Evolutionary conservation across 345 rosid genomes (phyloP).

Genomic region (Eucalyptus erythrocorys): DNA sequence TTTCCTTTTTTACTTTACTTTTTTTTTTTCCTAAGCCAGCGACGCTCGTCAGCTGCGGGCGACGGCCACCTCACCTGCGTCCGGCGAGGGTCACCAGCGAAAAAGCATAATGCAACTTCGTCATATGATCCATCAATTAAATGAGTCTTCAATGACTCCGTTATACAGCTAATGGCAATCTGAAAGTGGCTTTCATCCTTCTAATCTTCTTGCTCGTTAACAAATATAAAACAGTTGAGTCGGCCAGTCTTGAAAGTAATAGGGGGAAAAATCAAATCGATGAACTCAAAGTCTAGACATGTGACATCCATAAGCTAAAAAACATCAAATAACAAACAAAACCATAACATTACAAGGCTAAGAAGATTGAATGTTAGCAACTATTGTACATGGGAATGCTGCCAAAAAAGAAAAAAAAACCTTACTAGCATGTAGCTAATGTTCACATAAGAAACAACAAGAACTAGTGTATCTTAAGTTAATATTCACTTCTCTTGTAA

Average conservation of each 20-base stretch:
- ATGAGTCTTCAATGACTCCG: conserved; percentile 64
- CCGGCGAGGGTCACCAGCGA: background rate
- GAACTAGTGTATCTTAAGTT: background rate
- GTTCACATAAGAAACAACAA: background rate
- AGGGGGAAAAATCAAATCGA: background rate
- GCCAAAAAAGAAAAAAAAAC: background rate
- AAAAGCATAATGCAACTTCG: conserved; percentile 84
- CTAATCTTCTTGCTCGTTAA: conserved; percentile 29
- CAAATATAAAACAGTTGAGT: background rate
- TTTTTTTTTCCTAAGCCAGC: too few species aligned
- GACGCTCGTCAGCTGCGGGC: too few species aligned
- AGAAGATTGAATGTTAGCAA: background rate
- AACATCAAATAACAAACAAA: background rate
- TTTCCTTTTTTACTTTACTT: too few species aligned
- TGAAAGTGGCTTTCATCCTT: conserved; percentile 65
- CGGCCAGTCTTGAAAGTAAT: background rate
- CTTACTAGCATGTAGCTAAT: background rate
- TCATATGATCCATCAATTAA: conserved; percentile 67
- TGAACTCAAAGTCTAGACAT: background rate
- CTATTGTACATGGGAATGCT: background rate
- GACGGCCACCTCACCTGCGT: rapidly evolving
- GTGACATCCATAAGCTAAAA: background rate
- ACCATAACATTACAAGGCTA: background rate
- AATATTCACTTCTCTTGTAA: background rate
- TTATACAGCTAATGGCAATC: conserved; percentile 52